Percentiles rank a stretch among this genome's conserved stretches.
Evolutionary conservation across 371 early-diverging fungal genomes (phyloP).

Genomic region (Apophysomyces elegans): DNA sequence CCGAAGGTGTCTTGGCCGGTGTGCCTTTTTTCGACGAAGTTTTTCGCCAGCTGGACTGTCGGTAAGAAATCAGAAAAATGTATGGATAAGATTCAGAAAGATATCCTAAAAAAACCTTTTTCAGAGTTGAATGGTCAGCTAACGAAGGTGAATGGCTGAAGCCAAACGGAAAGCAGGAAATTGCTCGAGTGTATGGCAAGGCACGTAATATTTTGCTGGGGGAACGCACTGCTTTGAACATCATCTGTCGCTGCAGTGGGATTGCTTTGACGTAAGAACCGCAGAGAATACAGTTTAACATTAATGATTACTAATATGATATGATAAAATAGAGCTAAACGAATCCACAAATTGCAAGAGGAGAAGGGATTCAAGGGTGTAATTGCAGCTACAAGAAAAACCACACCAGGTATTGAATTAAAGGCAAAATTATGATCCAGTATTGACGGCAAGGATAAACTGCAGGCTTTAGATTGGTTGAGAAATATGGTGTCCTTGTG

Average conservation of each 20-base stretch:
- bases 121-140: constrained; percentile 83
- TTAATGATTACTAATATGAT: neutral
- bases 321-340: constrained; percentile 48
- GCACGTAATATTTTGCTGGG: constrained; percentile 90
- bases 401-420: constrained; percentile 86
- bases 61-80: constrained; percentile 44
- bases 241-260: constrained; percentile 93
- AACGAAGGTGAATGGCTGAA: constrained; percentile 82
- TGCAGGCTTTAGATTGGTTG: constrained; percentile 91
- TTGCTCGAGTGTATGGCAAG: constrained; percentile 85
- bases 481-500: constrained; percentile 97
- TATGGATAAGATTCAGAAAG: no score
- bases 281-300: neutral
- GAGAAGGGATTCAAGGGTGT: constrained; percentile 80
- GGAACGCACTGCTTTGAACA: constrained; percentile 94
- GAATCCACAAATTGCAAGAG: constrained; percentile 72
- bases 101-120: no score
- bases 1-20: constrained; percentile 92
- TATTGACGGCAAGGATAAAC: neutral
- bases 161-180: constrained; percentile 67
- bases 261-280: constrained; percentile 79
- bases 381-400: constrained; percentile 96
- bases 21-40: constrained; percentile 95
- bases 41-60: constrained; percentile 88
- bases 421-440: neutral